Conservation (phyloP, 192 early-diverging fungal genomes). For the Coemansia sp. region DNA sequence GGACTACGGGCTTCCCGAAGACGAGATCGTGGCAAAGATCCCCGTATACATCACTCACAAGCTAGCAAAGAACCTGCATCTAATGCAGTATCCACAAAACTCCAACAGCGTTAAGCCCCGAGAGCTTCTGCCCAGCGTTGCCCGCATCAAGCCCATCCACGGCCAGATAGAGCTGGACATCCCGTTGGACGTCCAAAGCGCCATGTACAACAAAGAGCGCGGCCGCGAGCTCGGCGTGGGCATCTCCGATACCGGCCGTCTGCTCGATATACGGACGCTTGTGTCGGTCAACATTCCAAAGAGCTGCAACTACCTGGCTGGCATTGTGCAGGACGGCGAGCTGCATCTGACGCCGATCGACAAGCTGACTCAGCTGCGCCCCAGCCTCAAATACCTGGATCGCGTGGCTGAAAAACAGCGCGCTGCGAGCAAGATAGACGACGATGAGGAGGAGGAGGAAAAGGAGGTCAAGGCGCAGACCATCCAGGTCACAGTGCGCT, state of each 20-base stretch:
- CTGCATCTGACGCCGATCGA: conserved; percentile 82
- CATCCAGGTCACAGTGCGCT: conserved; percentile 57
- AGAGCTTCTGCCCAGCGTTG: conserved; percentile 56
- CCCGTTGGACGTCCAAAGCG: conserved; percentile 66
- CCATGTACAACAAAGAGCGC: conserved; percentile 72
- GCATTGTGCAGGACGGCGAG: conserved; percentile 73
- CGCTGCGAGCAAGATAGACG: conserved; percentile 64
- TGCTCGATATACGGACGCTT: conserved; percentile 81
- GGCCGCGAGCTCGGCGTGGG: conserved; percentile 77
- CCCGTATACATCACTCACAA: conserved; percentile 75
- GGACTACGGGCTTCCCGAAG: conserved; percentile 54
- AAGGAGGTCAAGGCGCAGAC: conserved; percentile 32
- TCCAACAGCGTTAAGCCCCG: conserved; percentile 38
- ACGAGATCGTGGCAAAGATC: conserved; percentile 70
- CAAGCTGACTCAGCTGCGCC: conserved; percentile 76
- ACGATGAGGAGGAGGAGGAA: conserved; percentile 67
- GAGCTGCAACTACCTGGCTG: conserved; percentile 80
- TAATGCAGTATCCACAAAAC: conserved; percentile 81
- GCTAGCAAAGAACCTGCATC: conserved; percentile 66
- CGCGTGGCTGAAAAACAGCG: conserved; percentile 77
- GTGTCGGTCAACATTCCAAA: conserved; percentile 73
- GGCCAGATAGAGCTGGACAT: conserved; percentile 82
- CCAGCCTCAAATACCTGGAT: conserved; percentile 87
- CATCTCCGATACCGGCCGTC: conserved; percentile 64
- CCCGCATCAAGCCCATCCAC: conserved; percentile 82